Conservation (phyloP, 2,329 filamentous ascomycete species). For the Leptographium radiaticola region DNA sequence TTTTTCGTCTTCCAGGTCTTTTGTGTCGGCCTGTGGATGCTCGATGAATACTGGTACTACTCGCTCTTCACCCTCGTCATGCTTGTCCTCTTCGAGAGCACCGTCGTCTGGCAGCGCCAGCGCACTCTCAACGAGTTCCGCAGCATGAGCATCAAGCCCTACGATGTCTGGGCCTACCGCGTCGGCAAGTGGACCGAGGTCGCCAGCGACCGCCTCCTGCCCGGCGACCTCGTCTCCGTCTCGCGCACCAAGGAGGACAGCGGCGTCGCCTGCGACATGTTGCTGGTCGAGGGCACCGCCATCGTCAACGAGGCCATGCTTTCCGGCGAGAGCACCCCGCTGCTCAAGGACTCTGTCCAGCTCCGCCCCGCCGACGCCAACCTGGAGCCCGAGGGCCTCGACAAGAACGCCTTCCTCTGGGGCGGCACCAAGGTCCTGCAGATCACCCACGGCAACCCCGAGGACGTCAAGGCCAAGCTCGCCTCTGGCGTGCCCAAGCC, state of each 20-base stretch:
- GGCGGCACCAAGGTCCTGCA: constrained; percentile 96
- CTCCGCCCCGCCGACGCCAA: constrained; percentile 68
- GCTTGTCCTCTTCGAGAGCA: constrained; percentile 95
- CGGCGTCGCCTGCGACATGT: constrained; percentile 93
- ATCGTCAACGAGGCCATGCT: constrained; percentile 99
- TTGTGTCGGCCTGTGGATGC: constrained; percentile 94
- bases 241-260: constrained; percentile 92
- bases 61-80: constrained; percentile 98
- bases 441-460: constrained; percentile 73
- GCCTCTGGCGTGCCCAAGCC: constrained; percentile 68
- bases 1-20: constrained; percentile 99
- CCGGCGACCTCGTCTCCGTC: constrained; percentile 86
- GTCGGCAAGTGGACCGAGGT: constrained; percentile 79
- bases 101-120: constrained; percentile 97
- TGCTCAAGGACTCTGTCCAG: constrained; percentile 91
- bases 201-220: constrained; percentile 80
- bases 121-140: constrained; percentile 92
- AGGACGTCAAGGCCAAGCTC: constrained; percentile 58
- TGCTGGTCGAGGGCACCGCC: constrained; percentile 84
- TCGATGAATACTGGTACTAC: constrained; percentile 99
- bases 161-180: constrained; percentile 84
- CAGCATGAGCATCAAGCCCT: constrained; percentile 98
- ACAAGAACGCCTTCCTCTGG: constrained; percentile 95
- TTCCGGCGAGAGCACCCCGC: constrained; percentile 91
- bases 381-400: constrained; percentile 79